A percentile compares a stretch with the other conserved stretches of the same genome.
These are phyloP conservation scores for Fusarium sp. DNA, from an alignment of 2,329 filamentous ascomycete genomes.

Conservation along the genomic window DNA sequence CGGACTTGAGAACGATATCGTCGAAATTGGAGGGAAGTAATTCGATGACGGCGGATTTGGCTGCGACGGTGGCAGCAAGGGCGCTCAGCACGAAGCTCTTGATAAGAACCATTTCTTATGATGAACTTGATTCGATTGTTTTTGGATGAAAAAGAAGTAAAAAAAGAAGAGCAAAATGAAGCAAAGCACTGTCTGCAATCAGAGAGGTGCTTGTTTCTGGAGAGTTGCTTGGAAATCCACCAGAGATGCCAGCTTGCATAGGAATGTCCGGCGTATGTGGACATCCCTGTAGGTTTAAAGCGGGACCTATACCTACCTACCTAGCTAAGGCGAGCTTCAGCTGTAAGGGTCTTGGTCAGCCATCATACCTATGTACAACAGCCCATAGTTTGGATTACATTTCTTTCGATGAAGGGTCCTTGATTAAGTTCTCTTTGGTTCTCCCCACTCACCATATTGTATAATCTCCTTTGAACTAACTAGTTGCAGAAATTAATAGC, in stretches of 20 bases:
- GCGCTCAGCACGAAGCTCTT: slow-evolving; percentile 68
- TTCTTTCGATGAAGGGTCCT: background rate
- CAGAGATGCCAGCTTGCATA: slow-evolving; percentile 45
- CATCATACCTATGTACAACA: background rate
- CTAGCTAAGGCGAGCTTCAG: slow-evolving; percentile 32
- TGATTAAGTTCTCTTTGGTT: background rate
- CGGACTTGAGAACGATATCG: slow-evolving; percentile 83
- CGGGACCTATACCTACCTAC: slow-evolving; percentile 2
- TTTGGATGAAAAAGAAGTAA: background rate
- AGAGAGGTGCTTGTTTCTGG: slow-evolving; percentile 20
- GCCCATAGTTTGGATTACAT: background rate
- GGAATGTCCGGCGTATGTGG: slow-evolving; percentile 28
- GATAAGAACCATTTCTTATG: slow-evolving; percentile 61
- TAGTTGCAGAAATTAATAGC: background rate
- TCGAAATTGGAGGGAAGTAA: slow-evolving; percentile 93
- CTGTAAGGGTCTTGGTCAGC: background rate
- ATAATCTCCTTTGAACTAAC: background rate
- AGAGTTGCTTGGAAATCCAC: slow-evolving; percentile 40
- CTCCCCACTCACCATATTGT: too few species aligned
- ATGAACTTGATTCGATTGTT: slow-evolving; percentile 6
- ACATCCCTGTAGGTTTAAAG: slow-evolving; percentile 25
- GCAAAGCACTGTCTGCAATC: slow-evolving; percentile 16
- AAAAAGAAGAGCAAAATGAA: background rate
- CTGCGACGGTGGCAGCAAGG: slow-evolving; percentile 64
- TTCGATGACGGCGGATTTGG: slow-evolving; percentile 87